A percentile compares a stretch with the other conserved stretches of the same genome.
Evolutionary conservation across 345 rosid genomes (phyloP).

Genomic region (Orychophragmus violaceus): DNA sequence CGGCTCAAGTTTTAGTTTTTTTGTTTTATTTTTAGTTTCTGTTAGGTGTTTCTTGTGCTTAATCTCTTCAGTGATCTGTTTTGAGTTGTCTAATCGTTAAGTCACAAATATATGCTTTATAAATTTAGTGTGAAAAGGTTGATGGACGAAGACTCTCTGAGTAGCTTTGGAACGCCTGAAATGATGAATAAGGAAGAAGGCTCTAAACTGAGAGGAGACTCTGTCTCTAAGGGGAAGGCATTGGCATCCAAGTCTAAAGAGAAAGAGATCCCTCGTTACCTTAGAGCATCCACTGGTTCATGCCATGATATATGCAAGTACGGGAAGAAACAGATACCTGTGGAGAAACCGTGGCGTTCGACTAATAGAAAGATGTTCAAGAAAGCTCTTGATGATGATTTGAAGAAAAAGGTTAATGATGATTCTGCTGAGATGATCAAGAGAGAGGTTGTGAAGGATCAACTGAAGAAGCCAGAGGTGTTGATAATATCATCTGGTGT

Average conservation of each 20-base stretch:
- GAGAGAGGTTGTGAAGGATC: slow-evolving; percentile 25
- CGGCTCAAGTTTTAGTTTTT: neutral
- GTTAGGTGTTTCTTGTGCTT: neutral
- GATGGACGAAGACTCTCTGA: slow-evolving; percentile 43
- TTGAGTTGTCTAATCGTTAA: neutral
- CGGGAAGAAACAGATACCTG: slow-evolving; percentile 46
- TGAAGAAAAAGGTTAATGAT: slow-evolving; percentile 10
- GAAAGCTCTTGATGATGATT: slow-evolving; percentile 31
- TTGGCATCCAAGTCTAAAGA: slow-evolving; percentile 30
- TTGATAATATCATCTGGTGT: slow-evolving; percentile 8
- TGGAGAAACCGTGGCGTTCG: slow-evolving; percentile 45
- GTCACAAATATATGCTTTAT: neutral
- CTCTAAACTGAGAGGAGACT: slow-evolving; percentile 23
- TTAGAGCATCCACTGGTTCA: slow-evolving; percentile 79
- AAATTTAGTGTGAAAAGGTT: too few relatives aligned
- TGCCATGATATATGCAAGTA: slow-evolving; percentile 90
- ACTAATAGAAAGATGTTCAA: slow-evolving; percentile 34
- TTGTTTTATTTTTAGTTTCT: neutral
- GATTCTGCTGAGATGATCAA: slow-evolving; percentile 26
- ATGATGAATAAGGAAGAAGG: slow-evolving; percentile 11
- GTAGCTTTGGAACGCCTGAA: slow-evolving; percentile 34
- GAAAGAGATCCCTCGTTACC: slow-evolving; percentile 57
- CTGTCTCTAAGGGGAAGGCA: slow-evolving; percentile 36
- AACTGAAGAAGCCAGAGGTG: slow-evolving; percentile 16
- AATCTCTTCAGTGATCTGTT: slow-evolving; percentile 11